Base-by-base conservation (phyloP, 2,329 filamentous ascomycete species). In the Aspergillus nomiae region DNA sequence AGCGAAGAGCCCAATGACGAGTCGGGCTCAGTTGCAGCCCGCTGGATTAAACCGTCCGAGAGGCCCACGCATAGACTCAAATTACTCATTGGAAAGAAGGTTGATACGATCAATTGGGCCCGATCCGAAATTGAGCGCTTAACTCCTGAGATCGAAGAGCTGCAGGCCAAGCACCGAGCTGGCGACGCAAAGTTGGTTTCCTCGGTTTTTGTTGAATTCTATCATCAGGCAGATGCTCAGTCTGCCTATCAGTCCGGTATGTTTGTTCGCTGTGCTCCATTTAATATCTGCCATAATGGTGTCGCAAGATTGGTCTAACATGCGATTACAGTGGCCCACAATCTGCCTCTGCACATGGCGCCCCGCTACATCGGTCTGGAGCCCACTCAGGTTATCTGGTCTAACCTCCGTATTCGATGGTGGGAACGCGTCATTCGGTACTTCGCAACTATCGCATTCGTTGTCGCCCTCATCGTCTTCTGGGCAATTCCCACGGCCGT, bases 31-130 rank as follows among this genome's bases (percentile, higher is more conserved):
- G 81, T 92, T 43, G 91, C 92, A 14, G 87, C 89, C 16, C 89
- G 89, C 67, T 96, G 91, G 89, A 81, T 97, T 45, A 84, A 88
- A 19, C 81, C 83, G 11, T 90, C 92, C 77, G 85, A 92, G 70
- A 87, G 93, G 50, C 93, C 93, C 1, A 89, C 90, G 1, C 93
- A 97, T 74, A 87, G 87, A 38, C 81, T 89, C 60, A 91, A 90
- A 74, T 83, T 85, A 7, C 77, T 95, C 26, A 86, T 94, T 68
- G 91, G 93, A 69, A 89, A 92, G 74, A 95, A 96, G 77, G 94
- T 97, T 19, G 95, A 99, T 79, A 95, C 93, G 0, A 97, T 99
- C 76, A 88, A 94, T 65, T 97, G 91, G 90, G 91, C 89, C 66
- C 90, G 95, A 58, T 82, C 84, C 1, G 90, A 96, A 76, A 87